These are phyloP conservation scores for Viridothelium virens DNA, from an alignment of 495 filamentous ascomycete species.

Conservation along the genomic window DNA sequence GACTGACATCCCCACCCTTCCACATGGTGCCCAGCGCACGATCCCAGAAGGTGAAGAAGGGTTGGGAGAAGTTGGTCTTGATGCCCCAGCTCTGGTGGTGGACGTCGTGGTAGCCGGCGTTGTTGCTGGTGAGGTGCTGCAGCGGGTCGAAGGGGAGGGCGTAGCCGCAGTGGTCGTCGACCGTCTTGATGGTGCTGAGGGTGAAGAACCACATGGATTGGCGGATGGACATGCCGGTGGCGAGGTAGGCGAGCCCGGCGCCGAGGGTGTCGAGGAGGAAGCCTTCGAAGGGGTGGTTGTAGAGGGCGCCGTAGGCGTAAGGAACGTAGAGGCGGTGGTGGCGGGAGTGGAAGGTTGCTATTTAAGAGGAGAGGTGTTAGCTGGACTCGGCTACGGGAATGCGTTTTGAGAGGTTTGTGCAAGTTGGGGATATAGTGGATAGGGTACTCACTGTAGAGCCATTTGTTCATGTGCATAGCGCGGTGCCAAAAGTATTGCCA, in stretches of 20 bases:
- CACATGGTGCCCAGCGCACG: slow-evolving; percentile 62
- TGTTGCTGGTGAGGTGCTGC: slow-evolving; percentile 84
- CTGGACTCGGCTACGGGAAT: slow-evolving; percentile 1
- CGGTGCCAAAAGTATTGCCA: slow-evolving; percentile 98
- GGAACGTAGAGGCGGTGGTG: slow-evolving; percentile 96
- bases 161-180: slow-evolving; percentile 97
- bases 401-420: slow-evolving; percentile 10
- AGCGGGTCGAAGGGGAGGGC: slow-evolving; percentile 90
- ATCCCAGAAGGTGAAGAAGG: slow-evolving; percentile 86
- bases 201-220: slow-evolving; percentile 83
- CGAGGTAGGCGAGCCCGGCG: slow-evolving; percentile 69
- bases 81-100: slow-evolving; percentile 99
- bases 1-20: slow-evolving; percentile 53
- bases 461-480: slow-evolving; percentile 88
- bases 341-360: slow-evolving; percentile 72
- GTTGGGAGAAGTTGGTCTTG: slow-evolving; percentile 70
- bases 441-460: slow-evolving; percentile 77
- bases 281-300: slow-evolving; percentile 90
- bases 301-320: slow-evolving; percentile 93
- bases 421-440: slow-evolving; percentile 8
- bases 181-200: slow-evolving; percentile 80
- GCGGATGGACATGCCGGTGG: slow-evolving; percentile 65
- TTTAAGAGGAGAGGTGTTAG: slow-evolving; percentile 35
- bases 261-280: slow-evolving; percentile 89
- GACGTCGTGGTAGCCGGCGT: slow-evolving; percentile 91